Evolutionary conservation across 164 flowering plant genomes (phyloP).

Genomic region (Berberis thunbergii): DNA sequence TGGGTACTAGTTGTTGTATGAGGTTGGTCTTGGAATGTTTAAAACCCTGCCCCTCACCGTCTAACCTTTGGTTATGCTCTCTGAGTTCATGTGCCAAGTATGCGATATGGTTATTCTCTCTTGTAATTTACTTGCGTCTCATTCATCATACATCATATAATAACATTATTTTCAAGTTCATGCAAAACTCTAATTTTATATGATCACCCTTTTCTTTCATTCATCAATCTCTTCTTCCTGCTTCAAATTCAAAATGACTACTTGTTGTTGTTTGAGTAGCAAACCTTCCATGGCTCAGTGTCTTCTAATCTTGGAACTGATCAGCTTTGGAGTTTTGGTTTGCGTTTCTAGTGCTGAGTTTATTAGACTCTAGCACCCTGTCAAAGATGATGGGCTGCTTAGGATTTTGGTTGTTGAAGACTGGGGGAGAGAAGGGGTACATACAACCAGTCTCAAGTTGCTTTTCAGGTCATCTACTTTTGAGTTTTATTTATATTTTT

Average conservation of each 20-base stretch:
- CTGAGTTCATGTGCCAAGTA: too few species aligned
- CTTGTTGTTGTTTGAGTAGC: neutral
- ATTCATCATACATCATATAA: too few species aligned
- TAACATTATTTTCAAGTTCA: too few species aligned
- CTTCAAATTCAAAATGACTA: neutral
- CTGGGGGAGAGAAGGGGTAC: constrained; percentile 13
- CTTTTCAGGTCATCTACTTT: constrained; percentile 6
- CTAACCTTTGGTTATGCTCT: too few species aligned
- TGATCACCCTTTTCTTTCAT: too few species aligned
- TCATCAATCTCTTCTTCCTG: neutral
- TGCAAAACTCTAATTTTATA: too few species aligned
- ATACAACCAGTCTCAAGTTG: constrained; percentile 12
- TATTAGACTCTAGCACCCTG: constrained; percentile 2
- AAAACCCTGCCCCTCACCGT: too few species aligned
- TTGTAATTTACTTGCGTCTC: too few species aligned
- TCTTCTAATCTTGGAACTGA: neutral
- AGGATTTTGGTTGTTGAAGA: constrained; percentile 11
- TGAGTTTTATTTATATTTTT: neutral
- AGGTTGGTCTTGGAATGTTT: too few species aligned
- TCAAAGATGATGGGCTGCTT: constrained; percentile 5
- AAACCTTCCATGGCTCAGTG: neutral
- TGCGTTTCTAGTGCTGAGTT: neutral
- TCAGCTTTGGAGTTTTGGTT: neutral
- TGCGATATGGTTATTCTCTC: too few species aligned
- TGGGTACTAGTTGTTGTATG: too few species aligned